These are phyloP conservation scores for Pilaira anomala DNA, from an alignment of 192 early-diverging fungal species.

Conservation along the genomic window DNA sequence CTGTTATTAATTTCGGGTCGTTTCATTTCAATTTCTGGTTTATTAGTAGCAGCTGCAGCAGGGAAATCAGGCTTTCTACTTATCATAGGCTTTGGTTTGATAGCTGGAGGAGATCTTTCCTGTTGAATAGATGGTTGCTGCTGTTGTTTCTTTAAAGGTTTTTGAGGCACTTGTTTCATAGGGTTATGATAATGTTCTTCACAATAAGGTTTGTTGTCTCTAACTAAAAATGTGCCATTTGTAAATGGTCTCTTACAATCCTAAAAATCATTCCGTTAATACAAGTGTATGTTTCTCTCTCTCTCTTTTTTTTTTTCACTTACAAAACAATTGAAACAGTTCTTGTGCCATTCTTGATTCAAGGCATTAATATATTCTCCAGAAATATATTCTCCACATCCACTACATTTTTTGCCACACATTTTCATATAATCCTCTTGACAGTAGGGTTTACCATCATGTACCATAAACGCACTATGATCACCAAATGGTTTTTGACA, in stretches of 20 bases:
- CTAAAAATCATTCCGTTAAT: neutral
- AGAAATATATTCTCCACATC: conserved; percentile 46
- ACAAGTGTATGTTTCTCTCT: neutral
- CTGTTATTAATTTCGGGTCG: neutral
- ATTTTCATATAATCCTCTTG: conserved; percentile 51
- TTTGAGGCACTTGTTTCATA: neutral
- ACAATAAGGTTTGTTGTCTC: conserved; percentile 18
- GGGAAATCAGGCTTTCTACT: neutral
- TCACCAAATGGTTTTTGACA: conserved; percentile 52
- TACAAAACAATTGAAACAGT: conserved; percentile 55
- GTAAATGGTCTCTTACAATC: conserved; percentile 14
- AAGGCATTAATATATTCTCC: conserved; percentile 54
- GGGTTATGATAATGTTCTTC: conserved; percentile 5
- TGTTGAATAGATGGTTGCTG: no score
- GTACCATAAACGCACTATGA: conserved; percentile 51
- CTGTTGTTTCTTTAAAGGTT: no score
- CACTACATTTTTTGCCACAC: conserved; percentile 54
- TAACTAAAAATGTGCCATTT: conserved; percentile 2
- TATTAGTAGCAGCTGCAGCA: neutral
- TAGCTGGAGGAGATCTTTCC: neutral
- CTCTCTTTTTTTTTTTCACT: neutral
- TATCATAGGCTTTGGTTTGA: neutral
- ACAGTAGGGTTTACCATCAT: conserved; percentile 57
- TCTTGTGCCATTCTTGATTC: conserved; percentile 53
- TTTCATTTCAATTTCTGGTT: neutral